Base-by-base conservation (phyloP, 2,329 filamentous ascomycete species). In the Neofusicoccum cordaticola region DNA sequence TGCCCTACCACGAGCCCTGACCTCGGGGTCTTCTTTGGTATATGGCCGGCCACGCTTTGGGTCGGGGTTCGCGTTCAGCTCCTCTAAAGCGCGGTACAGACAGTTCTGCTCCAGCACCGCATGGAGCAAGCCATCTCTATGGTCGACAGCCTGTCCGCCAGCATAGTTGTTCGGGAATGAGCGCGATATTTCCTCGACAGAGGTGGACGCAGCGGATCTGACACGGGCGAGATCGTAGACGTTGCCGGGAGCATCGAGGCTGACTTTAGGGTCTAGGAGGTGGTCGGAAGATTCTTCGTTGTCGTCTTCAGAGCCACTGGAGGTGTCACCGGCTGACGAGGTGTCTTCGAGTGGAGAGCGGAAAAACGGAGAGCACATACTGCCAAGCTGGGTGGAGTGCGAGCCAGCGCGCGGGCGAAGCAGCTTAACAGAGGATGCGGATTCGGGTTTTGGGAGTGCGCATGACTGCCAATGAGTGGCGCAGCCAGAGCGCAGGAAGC, bases 51-150 rank as follows among this genome's bases (percentile, higher is more conserved):
- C 48, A 9, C 17, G 37, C n/a, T 34, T 35, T 9, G 34, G 39
- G 19, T 70, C 69, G 1, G 45, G 58, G 37, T 70, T 70, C 52
- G 73, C 73, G 8, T 72, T 73, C 34, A 79, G 67, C 57, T 77
- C 72, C 17, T 75, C 69, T 41, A 78, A 71, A 11, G 78, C 78
- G 57, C 80, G 73, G 34, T 71, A 72, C 9, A 78, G 67, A 41
- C 78, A 78, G 61, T 78, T 75, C 50, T 81, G 77, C 69, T 83
- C 81, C 1, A 83, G 71, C 22, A 83, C 67, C 2, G 81, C 76
- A 68, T 82, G 80, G 4, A 83, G 67, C 11, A 82, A 67, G 13
- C 80, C 68, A 62, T 81, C 76, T 39, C 70, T 67, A 19, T 70
- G 68, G 51, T 63, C 47, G 13, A 45, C 47, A 19, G 44, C 17